These are phyloP conservation scores for Neltuma alba DNA, from an alignment of 306 rosid species.

Conservation along the genomic window DNA sequence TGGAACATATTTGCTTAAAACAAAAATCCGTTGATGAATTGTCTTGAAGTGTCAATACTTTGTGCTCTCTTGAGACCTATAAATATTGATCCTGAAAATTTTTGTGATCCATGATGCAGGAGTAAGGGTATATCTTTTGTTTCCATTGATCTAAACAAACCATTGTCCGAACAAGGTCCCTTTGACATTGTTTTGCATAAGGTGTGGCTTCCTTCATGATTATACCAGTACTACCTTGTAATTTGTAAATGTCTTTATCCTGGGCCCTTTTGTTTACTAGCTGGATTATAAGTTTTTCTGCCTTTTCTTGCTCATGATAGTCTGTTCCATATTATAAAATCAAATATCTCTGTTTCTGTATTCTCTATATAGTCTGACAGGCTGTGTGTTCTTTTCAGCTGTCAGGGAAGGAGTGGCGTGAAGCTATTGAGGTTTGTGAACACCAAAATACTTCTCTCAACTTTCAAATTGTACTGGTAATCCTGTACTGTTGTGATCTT, in stretches of 20 bases:
- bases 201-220: constrained; percentile 36
- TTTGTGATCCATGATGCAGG: constrained; percentile 39
- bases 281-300: constrained; percentile 1
- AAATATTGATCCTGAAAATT: constrained; percentile 19
- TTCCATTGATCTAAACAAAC: constrained; percentile 51
- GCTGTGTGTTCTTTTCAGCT: constrained; percentile 45
- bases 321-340: constrained; percentile 15
- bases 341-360: constrained; percentile 16
- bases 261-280: background rate
- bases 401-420: constrained; percentile 52
- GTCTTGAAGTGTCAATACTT: background rate
- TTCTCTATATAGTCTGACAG: constrained; percentile 36
- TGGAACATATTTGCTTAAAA: constrained; percentile 17
- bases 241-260: constrained; percentile 19
- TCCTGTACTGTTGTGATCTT: constrained; percentile 20
- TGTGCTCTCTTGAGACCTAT: background rate
- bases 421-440: constrained; percentile 52
- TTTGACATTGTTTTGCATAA: constrained; percentile 55
- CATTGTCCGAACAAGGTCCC: constrained; percentile 57
- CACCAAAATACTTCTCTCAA: constrained; percentile 33
- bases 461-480: constrained; percentile 27
- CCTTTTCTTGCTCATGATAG: constrained; percentile 6
- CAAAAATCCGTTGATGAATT: background rate
- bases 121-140: constrained; percentile 53
- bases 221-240: constrained; percentile 1